phyloP scores from a whole-genome alignment of 257 asterid genomes.

The Solanum bulbocastanum region DNA sequence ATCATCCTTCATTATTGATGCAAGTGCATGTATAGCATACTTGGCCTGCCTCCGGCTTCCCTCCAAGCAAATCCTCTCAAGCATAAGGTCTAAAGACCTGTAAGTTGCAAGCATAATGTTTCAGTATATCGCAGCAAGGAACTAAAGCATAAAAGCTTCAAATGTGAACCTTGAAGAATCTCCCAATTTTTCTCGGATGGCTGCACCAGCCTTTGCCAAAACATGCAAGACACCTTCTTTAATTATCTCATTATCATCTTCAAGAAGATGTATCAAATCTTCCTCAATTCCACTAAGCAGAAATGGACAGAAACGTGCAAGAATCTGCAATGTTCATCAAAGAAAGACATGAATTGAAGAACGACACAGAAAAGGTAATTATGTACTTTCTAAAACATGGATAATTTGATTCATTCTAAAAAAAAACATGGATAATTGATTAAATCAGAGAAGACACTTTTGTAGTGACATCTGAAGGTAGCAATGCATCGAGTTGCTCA shows the following conservation, averaged over 20 bases:
- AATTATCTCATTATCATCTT: conserved; percentile 94
- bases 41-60: conserved; percentile 99
- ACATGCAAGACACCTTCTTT: conserved; percentile 96
- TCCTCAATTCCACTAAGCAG: conserved; percentile 86
- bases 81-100: conserved; percentile 92
- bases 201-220: conserved; percentile 97
- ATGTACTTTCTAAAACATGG: not conserved
- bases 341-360: conserved; percentile 1
- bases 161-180: conserved; percentile 67
- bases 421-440: not conserved
- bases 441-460: not conserved
- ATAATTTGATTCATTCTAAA: not conserved
- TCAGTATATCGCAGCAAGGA: conserved; percentile 4
- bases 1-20: conserved; percentile 96
- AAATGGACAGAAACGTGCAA: conserved; percentile 86
- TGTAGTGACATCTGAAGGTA: not conserved
- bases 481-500: not conserved
- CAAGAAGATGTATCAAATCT: conserved; percentile 76
- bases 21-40: conserved; percentile 96
- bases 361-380: not conserved
- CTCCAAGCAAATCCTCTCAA: conserved; percentile 96
- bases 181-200: conserved; percentile 92
- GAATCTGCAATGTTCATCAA: conserved; percentile 48
- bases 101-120: conserved; percentile 9
- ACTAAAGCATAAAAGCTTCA: not conserved